phyloP scores from a whole-genome alignment of 805 yeast genomes.

The Sugiyamaella americana region DNA sequence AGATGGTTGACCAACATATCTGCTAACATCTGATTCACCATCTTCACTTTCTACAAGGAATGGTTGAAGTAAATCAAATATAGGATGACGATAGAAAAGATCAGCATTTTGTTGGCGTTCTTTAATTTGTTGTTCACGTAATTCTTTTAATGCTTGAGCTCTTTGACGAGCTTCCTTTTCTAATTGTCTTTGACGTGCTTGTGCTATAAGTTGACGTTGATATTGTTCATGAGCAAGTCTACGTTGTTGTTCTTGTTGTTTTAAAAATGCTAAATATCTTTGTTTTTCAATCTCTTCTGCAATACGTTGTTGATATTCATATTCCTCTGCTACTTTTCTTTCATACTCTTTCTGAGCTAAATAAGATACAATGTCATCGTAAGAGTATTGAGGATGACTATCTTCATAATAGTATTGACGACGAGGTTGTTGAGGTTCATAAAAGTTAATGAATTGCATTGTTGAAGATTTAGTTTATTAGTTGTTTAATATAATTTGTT shows the following conservation, averaged over 20 bases:
- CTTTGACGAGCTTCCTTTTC: slow-evolving; percentile 7
- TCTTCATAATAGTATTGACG: no score
- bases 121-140: slow-evolving; percentile 1
- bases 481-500: no score
- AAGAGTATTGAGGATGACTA: slow-evolving; percentile 4
- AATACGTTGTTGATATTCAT: slow-evolving; percentile 8
- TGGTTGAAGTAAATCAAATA: background rate
- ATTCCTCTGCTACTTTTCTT: slow-evolving; percentile 10
- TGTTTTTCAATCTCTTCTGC: slow-evolving; percentile 3
- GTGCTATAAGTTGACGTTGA: background rate
- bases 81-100: slow-evolving; percentile 1
- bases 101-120: background rate
- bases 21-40: slow-evolving; percentile 3
- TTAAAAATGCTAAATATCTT: slow-evolving; percentile 1
- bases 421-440: slow-evolving; percentile 1
- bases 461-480: background rate
- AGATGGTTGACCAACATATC: background rate
- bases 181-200: background rate
- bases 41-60: background rate
- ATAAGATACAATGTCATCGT: background rate
- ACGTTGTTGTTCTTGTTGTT: slow-evolving; percentile 2
- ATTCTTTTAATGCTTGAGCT: background rate
- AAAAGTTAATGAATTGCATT: slow-evolving; percentile 6
- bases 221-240: slow-evolving; percentile 6
- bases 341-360: slow-evolving; percentile 13